phyloP scores from a whole-genome alignment of 371 early-diverging fungal species.

The Encephalitozoon hellem region DNA sequence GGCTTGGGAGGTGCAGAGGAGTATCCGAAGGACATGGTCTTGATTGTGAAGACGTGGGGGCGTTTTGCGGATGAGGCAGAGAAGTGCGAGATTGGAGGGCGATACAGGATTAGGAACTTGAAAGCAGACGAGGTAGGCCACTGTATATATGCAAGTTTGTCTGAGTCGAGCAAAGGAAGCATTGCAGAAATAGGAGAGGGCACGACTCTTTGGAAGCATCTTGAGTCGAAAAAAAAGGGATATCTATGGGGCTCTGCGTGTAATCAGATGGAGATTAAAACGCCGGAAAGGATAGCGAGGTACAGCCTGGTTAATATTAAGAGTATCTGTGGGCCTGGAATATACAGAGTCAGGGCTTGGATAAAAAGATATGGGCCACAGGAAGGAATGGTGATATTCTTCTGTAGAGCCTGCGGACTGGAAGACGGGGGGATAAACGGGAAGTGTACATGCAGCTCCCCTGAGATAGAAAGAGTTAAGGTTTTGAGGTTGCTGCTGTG shows the following conservation, averaged over 20 bases:
- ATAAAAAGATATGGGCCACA: slow-evolving; percentile 11
- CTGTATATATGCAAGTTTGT: not conserved
- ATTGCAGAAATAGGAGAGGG: not conserved
- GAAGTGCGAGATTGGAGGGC: not conserved
- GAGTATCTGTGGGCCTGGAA: not conserved
- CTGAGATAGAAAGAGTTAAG: not conserved
- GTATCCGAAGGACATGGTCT: slow-evolving; percentile 16
- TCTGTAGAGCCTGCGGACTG: slow-evolving; percentile 1
- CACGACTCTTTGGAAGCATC: not conserved
- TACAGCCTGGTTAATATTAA: not conserved
- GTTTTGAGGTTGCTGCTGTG: not conserved
- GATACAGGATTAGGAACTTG: slow-evolving; percentile 12
- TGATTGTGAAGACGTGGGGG: slow-evolving; percentile 30
- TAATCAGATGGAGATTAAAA: not conserved
- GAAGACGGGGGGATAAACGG: not conserved
- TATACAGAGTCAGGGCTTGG: slow-evolving; percentile 10
- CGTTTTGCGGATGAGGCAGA: not conserved
- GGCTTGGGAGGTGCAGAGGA: not conserved
- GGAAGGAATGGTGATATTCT: not conserved
- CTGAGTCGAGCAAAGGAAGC: not conserved
- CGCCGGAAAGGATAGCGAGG: not conserved
- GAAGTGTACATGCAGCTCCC: not conserved
- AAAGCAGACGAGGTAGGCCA: not conserved
- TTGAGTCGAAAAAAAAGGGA: not conserved
- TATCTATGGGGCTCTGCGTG: not conserved